Evolutionary conservation across 1,284 basidiomycete species (phyloP), one percentile per base, ranked within the genome.

Genomic region (Ustilago nuda): DNA sequence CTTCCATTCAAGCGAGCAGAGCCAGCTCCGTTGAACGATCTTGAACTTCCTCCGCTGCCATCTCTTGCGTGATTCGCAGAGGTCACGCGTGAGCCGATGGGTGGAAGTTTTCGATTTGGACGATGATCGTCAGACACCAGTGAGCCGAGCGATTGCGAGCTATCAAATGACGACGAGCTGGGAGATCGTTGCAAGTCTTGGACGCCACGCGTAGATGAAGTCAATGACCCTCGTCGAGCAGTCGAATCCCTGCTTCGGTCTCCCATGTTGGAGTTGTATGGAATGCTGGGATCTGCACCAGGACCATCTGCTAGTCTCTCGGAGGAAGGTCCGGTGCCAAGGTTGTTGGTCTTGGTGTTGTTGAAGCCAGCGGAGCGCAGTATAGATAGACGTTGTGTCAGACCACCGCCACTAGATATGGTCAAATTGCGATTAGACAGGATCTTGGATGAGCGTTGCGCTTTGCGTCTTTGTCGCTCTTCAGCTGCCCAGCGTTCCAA

Each of bases 401-500:
- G 39, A 37, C 63, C 53, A 35, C 60, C 53, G 13, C 17, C 43
- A 17, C 55, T 48, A 1, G 66, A 52, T 27, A 48, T 43, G 54
- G 59, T 48, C 43, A 66, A 61, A 17, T 52, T 55, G 45, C 67
- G 68, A 19, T 66, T 64, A 32, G 68, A 39, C 11, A 60, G 19
- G 23, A 68, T 59, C 61, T 75, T 74, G 39, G 78, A 79, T 7
- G 72, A 52, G 7, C 80, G 62, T n/a, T 76, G 73, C 8, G 80
- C 80, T 54, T 81, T 81, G 23, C 80, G 72, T 36, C 78, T 41
- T 54, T 76, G 75, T 12, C 72, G 61, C 53, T 81, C 80, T 46
- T 79, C 78, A 4, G 75, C 71, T 7, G 78, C 80, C 80, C 80
- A 81, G 4, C 80, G 72, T 41, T 80, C 80, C 15, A 81, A 52